Conservation (phyloP, 768 basidiomycete species). For the Tulasnella sp. region DNA sequence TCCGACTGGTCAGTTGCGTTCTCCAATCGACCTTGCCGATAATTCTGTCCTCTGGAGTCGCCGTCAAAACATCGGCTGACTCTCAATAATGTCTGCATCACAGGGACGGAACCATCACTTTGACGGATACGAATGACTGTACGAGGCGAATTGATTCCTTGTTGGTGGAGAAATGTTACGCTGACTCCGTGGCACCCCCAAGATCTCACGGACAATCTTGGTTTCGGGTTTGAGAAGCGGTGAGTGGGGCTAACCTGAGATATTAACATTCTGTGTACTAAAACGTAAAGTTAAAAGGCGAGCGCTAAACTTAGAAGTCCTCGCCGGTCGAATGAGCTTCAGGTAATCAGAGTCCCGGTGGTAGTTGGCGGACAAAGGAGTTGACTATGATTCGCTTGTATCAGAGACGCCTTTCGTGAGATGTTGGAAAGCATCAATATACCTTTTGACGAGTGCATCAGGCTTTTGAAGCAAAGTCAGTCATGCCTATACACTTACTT, state of each 20-base stretch:
- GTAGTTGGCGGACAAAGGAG: not conserved
- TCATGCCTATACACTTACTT: conserved; percentile 18
- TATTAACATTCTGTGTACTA: not conserved
- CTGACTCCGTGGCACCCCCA: not conserved
- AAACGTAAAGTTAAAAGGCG: conserved; percentile 39
- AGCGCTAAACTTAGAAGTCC: conserved; percentile 66
- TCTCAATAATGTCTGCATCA: not conserved
- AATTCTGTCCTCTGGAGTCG: not conserved
- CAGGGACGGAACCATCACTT: conserved; percentile 73
- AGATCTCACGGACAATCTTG: conserved; percentile 89
- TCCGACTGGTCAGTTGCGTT: conserved; percentile 74
- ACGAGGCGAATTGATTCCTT: conserved; percentile 33
- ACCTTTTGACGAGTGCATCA: conserved; percentile 81
- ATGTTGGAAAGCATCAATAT: conserved; percentile 75
- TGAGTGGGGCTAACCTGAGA: conserved; percentile 6
- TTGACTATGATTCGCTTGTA: not conserved
- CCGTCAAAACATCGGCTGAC: not conserved
- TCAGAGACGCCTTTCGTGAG: conserved; percentile 79
- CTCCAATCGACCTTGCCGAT: not conserved
- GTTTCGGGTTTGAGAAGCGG: conserved; percentile 73
- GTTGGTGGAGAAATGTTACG: not conserved
- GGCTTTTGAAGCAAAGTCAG: conserved; percentile 67
- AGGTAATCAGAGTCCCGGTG: conserved; percentile 42
- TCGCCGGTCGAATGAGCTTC: conserved; percentile 66
- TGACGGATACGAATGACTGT: conserved; percentile 91